Base-by-base conservation (phyloP, 2,329 filamentous ascomycete species). In the Macrophomina phaseolina region DNA sequence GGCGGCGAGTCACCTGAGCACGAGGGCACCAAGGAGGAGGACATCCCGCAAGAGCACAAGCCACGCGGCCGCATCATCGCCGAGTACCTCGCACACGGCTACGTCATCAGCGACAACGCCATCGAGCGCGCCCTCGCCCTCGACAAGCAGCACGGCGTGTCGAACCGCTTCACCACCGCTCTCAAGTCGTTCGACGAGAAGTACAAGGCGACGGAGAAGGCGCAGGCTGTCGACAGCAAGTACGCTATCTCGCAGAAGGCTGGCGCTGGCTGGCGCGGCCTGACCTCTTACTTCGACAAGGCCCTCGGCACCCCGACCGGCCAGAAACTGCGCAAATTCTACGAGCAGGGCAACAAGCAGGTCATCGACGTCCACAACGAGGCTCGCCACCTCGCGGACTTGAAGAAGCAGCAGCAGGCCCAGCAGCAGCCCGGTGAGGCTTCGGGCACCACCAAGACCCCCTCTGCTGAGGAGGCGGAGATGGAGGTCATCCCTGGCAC, bases 31-130 rank as follows among this genome's bases (percentile, higher is more conserved):
- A 85, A 86, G 71, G 80, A 81, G 67, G 86, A 89, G 68, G 88
- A 93, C 73, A 89, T 98, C 73, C 89, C 90, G 14, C 95, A 99
- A 78, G 95, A 99, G 81, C 93, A 98, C 84, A 99, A 99, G 86
- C 95, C 95, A 16, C 91, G 94, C 74, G 89, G 91, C 48, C 92
- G 95, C 74, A 97, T 99, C 79, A 81, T 97, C 61, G 95, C 95
- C 71, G 95, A 99, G 83, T 97, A 98, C 81, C 90, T 99, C 40
- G 94, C 95, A 11, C 93, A 97, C 74, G 95, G 95, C 72, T 99
- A 99, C 82, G 87, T 89, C 46, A 85, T 98, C 70, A 93, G 87
- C 68, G 89, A 91, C 76, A 83, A 86, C 66, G 91, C 92, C 61
- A 90, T 97, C 72, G 87, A 95, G 82, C 87, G 87, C 69, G 94